These are phyloP conservation scores for Bacidia gigantensis DNA, from an alignment of 495 filamentous ascomycete species.

Conservation along the genomic window DNA sequence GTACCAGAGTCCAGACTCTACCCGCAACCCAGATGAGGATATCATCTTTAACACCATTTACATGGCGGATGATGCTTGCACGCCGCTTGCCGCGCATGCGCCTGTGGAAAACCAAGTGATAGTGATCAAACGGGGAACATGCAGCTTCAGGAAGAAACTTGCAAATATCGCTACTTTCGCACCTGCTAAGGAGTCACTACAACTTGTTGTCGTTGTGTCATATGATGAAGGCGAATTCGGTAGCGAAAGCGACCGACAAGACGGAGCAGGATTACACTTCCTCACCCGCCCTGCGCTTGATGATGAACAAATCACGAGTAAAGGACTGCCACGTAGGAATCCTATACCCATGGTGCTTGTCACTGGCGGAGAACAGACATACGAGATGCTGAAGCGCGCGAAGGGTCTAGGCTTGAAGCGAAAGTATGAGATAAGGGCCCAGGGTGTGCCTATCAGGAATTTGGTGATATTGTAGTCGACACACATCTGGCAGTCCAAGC, in stretches of 20 bases:
- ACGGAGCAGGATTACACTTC: too few relatives aligned
- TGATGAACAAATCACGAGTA: slow-evolving; percentile 52
- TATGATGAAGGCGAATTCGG: slow-evolving; percentile 41
- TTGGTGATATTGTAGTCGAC: slow-evolving; percentile 6
- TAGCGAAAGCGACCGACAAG: too few relatives aligned
- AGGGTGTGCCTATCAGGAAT: slow-evolving; percentile 37
- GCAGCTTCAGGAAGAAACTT: slow-evolving; percentile 73
- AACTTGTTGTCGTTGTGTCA: slow-evolving; percentile 74
- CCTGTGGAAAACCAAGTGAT: slow-evolving; percentile 62
- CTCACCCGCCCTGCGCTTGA: slow-evolving; percentile 67
- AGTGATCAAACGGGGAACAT: slow-evolving; percentile 71
- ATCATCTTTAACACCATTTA: slow-evolving; percentile 59
- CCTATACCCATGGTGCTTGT: slow-evolving; percentile 78
- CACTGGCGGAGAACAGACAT: slow-evolving; percentile 55
- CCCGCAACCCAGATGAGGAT: slow-evolving; percentile 27
- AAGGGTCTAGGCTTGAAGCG: slow-evolving; percentile 56
- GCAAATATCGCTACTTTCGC: slow-evolving; percentile 66
- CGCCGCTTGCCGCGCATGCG: slow-evolving; percentile 43
- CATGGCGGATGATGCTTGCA: slow-evolving; percentile 55
- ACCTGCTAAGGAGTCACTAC: slow-evolving; percentile 43
- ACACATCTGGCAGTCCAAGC: too few relatives aligned
- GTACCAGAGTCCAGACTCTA: slow-evolving; percentile 25
- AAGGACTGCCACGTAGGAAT: slow-evolving; percentile 57
- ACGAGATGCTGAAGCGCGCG: slow-evolving; percentile 45
- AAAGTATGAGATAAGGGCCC: slow-evolving; percentile 67